Conservation (phyloP, 2,329 filamentous ascomycete species). For the Phialocephala subalpina region DNA sequence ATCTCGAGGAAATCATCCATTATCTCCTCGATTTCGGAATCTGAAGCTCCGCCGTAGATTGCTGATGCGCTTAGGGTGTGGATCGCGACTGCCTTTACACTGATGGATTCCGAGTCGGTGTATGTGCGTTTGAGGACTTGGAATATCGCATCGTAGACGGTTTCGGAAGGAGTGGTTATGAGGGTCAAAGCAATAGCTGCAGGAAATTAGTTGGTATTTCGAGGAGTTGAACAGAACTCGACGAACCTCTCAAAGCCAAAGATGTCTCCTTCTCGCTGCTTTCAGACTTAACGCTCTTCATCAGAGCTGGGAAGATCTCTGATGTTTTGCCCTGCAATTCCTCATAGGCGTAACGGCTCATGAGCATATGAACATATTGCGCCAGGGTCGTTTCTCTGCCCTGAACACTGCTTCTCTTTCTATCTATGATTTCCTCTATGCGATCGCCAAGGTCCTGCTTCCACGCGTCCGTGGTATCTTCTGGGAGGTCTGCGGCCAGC, state of each 20-base stretch:
- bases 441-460: constrained; percentile 63
- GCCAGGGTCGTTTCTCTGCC: constrained; percentile 67
- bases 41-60: constrained; percentile 71
- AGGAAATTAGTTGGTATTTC: constrained; percentile 12
- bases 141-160: constrained; percentile 65
- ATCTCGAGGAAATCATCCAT: constrained; percentile 75
- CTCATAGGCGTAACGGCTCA: constrained; percentile 66
- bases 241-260: constrained; percentile 64
- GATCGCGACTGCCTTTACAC: constrained; percentile 71
- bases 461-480: constrained; percentile 62
- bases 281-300: constrained; percentile 69
- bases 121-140: constrained; percentile 65
- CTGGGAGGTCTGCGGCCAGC: constrained; percentile 52
- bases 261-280: constrained; percentile 69
- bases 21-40: constrained; percentile 66
- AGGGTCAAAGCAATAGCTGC: constrained; percentile 67
- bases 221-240: neutral
- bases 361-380: constrained; percentile 66
- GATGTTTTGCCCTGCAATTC: constrained; percentile 60
- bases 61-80: constrained; percentile 67
- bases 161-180: constrained; percentile 67
- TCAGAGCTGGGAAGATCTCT: constrained; percentile 66
- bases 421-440: constrained; percentile 71
- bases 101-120: constrained; percentile 62
- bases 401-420: constrained; percentile 71